Conservation (phyloP, 768 basidiomycete genomes). For the Boletus reticuloceps region DNA sequence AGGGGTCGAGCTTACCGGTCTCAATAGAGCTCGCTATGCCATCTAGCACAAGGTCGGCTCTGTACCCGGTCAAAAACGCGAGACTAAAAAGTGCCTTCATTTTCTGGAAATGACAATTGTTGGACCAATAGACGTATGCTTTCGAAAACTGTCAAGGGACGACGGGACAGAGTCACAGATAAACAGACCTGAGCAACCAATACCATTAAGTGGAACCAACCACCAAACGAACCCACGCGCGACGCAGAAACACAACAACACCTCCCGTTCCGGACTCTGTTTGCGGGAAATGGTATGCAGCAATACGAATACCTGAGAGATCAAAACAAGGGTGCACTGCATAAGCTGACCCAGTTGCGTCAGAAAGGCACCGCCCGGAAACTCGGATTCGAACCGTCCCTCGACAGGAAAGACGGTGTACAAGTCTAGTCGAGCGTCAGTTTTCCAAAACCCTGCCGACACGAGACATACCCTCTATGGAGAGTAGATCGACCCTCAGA, state of each 20-base stretch:
- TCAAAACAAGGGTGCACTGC: slow-evolving; percentile 22
- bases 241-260: slow-evolving; percentile 27
- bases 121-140: slow-evolving; percentile 43
- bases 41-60: slow-evolving; percentile 37
- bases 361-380: slow-evolving; percentile 37
- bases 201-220: slow-evolving; percentile 34
- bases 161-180: not conserved
- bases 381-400: slow-evolving; percentile 30
- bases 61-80: slow-evolving; percentile 36
- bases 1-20: slow-evolving; percentile 23
- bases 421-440: slow-evolving; percentile 13
- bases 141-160: not conserved
- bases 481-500: slow-evolving; percentile 20
- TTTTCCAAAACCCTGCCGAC: not conserved
- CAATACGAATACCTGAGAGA: slow-evolving; percentile 24
- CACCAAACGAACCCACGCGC: slow-evolving; percentile 31
- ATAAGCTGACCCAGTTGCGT: slow-evolving; percentile 22
- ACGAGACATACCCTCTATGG: slow-evolving; percentile 16
- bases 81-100: slow-evolving; percentile 38
- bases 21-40: slow-evolving; percentile 31
- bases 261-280: slow-evolving; percentile 26
- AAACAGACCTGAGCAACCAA: slow-evolving; percentile 35
- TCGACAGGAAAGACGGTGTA: slow-evolving; percentile 12
- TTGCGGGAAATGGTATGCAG: slow-evolving; percentile 14
- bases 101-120: slow-evolving; percentile 35